A percentile compares a stretch with the other conserved stretches of the same genome.
phyloP scores from a whole-genome alignment of 1,139 yeast genomes.

The Yamadazyma triangularis region DNA sequence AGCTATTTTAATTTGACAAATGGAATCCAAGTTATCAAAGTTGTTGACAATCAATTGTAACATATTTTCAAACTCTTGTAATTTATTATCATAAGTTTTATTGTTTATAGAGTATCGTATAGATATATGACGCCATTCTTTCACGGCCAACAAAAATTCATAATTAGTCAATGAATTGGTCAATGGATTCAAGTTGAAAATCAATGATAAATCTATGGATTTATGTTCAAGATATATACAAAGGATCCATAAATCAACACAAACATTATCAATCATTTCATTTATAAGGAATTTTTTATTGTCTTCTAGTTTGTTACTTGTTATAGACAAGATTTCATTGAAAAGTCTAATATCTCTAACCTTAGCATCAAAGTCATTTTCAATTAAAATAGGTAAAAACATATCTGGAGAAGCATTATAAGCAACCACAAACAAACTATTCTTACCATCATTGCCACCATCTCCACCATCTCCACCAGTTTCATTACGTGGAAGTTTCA shows the following conservation, averaged over 20 bases:
- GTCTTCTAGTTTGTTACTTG: constrained; percentile 1
- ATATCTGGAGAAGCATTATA: constrained; percentile 38
- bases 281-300: constrained; percentile 17
- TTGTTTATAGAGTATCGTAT: constrained; percentile 21
- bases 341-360: constrained; percentile 21
- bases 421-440: constrained; percentile 29
- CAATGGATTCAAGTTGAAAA: constrained; percentile 18
- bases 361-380: constrained; percentile 21
- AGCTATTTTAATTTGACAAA: background rate
- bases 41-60: constrained; percentile 11
- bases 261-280: constrained; percentile 29
- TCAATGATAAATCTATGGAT: constrained; percentile 9
- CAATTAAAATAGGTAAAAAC: constrained; percentile 42
- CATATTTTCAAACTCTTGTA: constrained; percentile 12
- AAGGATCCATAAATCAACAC: constrained; percentile 40
- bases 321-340: constrained; percentile 6
- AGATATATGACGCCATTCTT: constrained; percentile 23
- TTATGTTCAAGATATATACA: constrained; percentile 22
- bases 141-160: constrained; percentile 17
- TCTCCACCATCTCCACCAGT: constrained; percentile 8
- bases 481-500: constrained; percentile 23
- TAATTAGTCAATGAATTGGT: constrained; percentile 16
- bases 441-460: constrained; percentile 10
- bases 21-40: constrained; percentile 2
- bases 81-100: constrained; percentile 13